phyloP scores from a whole-genome alignment of 371 early-diverging fungal genomes.

The Smittium culicis region DNA sequence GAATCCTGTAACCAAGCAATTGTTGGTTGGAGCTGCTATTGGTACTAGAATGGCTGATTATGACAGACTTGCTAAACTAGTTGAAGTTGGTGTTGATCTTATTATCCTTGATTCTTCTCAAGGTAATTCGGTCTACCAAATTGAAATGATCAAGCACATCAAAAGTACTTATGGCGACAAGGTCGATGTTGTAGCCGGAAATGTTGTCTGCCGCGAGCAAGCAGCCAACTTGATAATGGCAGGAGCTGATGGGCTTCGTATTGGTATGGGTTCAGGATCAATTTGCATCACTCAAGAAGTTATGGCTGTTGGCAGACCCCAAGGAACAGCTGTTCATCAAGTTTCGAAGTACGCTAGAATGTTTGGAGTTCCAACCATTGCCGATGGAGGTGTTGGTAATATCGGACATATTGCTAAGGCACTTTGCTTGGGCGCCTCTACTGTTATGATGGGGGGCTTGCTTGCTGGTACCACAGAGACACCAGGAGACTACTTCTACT shows the following conservation, averaged over 20 bases:
- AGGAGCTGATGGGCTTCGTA: conserved; percentile 88
- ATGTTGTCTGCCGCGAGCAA: conserved; percentile 92
- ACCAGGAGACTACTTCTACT: conserved; percentile 94
- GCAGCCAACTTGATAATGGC: conserved; percentile 81
- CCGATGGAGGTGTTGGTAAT: conserved; percentile 92
- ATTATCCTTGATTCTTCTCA: conserved; percentile 87
- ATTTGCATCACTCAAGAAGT: conserved; percentile 98
- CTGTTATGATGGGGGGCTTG: conserved; percentile 96
- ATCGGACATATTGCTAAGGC: conserved; percentile 96
- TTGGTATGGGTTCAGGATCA: conserved; percentile 94
- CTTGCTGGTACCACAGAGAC: conserved; percentile 90
- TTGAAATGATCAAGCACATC: conserved; percentile 87
- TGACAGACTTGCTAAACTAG: conserved; percentile 63
- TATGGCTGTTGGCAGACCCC: conserved; percentile 95
- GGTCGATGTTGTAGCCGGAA: conserved; percentile 88
- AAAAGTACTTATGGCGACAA: conserved; percentile 51
- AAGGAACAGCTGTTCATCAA: conserved; percentile 92
- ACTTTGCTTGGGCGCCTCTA: conserved; percentile 79
- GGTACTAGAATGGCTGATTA: conserved; percentile 85
- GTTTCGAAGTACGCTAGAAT: conserved; percentile 81
- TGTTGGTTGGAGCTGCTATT: conserved; percentile 86
- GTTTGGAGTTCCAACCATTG: conserved; percentile 91
- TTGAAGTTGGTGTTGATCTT: conserved; percentile 86
- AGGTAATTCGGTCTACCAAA: conserved; percentile 85
- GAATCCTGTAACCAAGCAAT: conserved; percentile 64